Percentiles rank a stretch among this genome's conserved stretches.
These are phyloP conservation scores for Monosporozyma yasuniensis DNA, from an alignment of 805 yeast species.

Conservation along the genomic window DNA sequence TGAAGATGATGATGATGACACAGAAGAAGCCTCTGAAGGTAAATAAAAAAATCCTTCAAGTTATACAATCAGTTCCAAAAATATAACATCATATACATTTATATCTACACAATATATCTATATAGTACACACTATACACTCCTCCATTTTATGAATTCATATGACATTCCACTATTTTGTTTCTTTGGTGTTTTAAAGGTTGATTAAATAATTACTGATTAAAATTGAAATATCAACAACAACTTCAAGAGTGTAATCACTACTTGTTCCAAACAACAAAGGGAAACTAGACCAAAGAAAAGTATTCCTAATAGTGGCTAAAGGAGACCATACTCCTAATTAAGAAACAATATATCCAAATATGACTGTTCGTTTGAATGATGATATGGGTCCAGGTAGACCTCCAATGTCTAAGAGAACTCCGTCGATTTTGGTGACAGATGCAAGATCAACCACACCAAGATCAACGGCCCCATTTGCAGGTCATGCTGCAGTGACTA, in stretches of 20 bases:
- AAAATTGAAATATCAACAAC: background rate
- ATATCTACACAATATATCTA: background rate
- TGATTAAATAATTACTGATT: background rate
- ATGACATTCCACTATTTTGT: background rate
- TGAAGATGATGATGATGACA: slow-evolving; percentile 18
- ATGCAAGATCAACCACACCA: slow-evolving; percentile 55
- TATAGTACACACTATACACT: background rate
- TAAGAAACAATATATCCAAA: background rate
- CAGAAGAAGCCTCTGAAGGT: background rate
- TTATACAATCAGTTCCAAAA: too few relatives aligned
- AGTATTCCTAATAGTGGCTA: background rate
- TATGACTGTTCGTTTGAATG: background rate
- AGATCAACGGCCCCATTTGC: slow-evolving; percentile 66
- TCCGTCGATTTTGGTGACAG: slow-evolving; percentile 90
- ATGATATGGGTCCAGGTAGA: background rate
- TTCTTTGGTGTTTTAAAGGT: background rate
- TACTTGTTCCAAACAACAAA: background rate
- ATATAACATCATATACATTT: too few relatives aligned
- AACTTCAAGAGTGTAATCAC: background rate
- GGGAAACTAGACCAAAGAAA: background rate
- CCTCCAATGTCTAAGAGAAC: slow-evolving; percentile 54
- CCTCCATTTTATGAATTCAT: background rate
- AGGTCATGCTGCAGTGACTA: slow-evolving; percentile 36
- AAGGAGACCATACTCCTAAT: background rate
- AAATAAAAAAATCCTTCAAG: background rate